Percentiles rank a stretch among this genome's conserved stretches.
Evolutionary conservation across 78 protist genomes (phyloP).

Genomic region (Cavenderia fasciculata): DNA sequence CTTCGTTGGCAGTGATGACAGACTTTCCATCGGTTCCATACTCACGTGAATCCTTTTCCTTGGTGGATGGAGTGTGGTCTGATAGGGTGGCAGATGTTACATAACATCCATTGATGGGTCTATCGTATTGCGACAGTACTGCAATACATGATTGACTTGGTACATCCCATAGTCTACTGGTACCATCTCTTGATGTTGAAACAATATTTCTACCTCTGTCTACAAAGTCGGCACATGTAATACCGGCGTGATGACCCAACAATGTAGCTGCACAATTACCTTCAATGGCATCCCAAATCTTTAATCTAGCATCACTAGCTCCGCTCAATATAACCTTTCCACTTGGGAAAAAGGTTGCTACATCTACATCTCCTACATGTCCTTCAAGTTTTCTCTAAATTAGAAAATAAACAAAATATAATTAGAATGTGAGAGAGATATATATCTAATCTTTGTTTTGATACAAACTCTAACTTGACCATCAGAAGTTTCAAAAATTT

Average conservation of each 20-base stretch:
- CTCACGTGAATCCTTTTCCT: conserved; percentile 49
- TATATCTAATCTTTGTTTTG: not conserved
- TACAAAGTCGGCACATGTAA: conserved; percentile 25
- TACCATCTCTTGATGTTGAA: conserved; percentile 72
- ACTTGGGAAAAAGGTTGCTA: conserved; percentile 70
- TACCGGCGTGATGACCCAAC: conserved; percentile 66
- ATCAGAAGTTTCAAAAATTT: conserved; percentile 50
- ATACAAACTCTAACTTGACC: conserved; percentile 52
- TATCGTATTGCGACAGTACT: conserved; percentile 2
- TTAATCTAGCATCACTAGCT: conserved; percentile 65
- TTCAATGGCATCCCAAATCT: conserved; percentile 73
- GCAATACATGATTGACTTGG: conserved; percentile 32
- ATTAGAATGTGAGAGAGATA: not conserved
- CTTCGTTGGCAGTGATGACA: conserved; percentile 31
- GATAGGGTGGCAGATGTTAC: not conserved
- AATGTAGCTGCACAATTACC: conserved; percentile 74
- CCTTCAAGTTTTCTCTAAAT: conserved; percentile 49
- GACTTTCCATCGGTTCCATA: conserved; percentile 63
- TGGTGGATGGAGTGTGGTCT: not conserved
- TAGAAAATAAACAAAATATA: no score
- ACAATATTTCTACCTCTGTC: conserved; percentile 77
- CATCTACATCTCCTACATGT: conserved; percentile 80
- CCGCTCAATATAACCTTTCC: conserved; percentile 69
- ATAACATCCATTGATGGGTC: conserved; percentile 66
- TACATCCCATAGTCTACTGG: conserved; percentile 64